Evolutionary conservation across 352 stramenopile genomes (phyloP), one percentile per base, ranked within the genome.

Genomic region (Globisporangium solare): DNA sequence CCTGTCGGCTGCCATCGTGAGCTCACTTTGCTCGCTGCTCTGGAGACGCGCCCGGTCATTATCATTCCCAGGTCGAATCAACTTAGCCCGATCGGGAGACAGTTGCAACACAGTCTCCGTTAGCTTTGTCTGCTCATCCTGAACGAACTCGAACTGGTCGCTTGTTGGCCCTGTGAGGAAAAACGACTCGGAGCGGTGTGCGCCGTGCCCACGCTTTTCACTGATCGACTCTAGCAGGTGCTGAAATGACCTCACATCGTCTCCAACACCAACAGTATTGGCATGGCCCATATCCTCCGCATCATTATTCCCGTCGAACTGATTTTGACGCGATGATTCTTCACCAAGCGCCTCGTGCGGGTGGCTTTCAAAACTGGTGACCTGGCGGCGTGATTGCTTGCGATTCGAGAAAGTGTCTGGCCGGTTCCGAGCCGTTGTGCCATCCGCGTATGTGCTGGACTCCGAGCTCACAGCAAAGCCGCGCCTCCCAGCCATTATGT

Each of bases 181-280:
- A 31, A 60, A 66, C 20, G 59, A 60, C 32, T 61, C 60, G 18
- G 53, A 51, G 13, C 42, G 27, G 15, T 37, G 15, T 12, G 47
- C 48, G 1, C 42, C 59, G 20, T 50, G 43, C 3, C 58, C 51
- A 17, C 58, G 51, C 37, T 59, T 60, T 17, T 60, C 47, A 18
- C 47, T 32, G 18, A 76, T 57, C 10, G 66, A 64, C 20, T 86
- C 76, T 6, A 89, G 47, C 2, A 89, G 62, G 21, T 76, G 60
- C 51, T 87, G 79, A 27, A 89, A 89, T 0, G 68, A 68, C 31
- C 60, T 61, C 43, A 11, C 51, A 42, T 67, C 49, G 42, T 64
- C 50, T 31, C 49, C 35, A 56, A 56, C 2, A 20, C 59, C 32
- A 42, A 17, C 4, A 6, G 1, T 15, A 56, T 51, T 12, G 14